Percentiles rank a stretch among this genome's conserved stretches.
Evolutionary conservation across 257 asterid genomes (phyloP).

Genomic region (Misopates orontium): DNA sequence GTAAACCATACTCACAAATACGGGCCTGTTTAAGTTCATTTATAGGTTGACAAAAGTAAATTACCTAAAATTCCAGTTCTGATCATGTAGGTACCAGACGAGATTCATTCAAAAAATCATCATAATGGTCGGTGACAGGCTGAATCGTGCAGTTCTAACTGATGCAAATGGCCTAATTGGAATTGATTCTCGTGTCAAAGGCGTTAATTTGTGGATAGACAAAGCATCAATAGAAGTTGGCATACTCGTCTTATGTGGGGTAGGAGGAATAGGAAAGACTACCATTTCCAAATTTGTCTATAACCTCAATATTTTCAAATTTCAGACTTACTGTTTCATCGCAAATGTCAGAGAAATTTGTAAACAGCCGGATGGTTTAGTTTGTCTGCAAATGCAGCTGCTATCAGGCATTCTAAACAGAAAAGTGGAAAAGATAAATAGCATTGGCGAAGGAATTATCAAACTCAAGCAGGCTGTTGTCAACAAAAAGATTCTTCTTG

Average conservation of each 20-base stretch:
- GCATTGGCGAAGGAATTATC: conserved; percentile 14
- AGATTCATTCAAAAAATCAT: conserved; percentile 27
- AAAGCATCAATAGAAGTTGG: conserved; percentile 5
- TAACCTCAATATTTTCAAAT: conserved; percentile 6
- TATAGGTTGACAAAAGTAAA: no score
- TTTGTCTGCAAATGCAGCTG: conserved; percentile 24
- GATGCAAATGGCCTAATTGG: conserved; percentile 19
- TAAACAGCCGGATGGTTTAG: conserved; percentile 17
- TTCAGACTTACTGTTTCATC: conserved; percentile 27
- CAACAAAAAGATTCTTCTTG: conserved; percentile 19
- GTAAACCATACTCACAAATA: no score
- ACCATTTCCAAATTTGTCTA: conserved; percentile 14
- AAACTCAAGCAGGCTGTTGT: background rate
- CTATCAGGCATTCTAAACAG: conserved; percentile 19
- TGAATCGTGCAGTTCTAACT: background rate
- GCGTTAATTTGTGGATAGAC: conserved; percentile 20
- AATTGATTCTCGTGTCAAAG: conserved; percentile 22
- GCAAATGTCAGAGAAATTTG: conserved; percentile 20
- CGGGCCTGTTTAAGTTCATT: background rate
- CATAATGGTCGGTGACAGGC: conserved; percentile 15
- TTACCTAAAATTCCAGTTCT: no score
- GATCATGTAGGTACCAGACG: conserved; percentile 13
- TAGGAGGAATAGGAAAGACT: conserved; percentile 16
- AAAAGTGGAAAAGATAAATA: conserved; percentile 7
- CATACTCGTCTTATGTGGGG: conserved; percentile 19